phyloP scores from a whole-genome alignment of 331 rosid genomes.

The Rhamnella rubrinervis region DNA sequence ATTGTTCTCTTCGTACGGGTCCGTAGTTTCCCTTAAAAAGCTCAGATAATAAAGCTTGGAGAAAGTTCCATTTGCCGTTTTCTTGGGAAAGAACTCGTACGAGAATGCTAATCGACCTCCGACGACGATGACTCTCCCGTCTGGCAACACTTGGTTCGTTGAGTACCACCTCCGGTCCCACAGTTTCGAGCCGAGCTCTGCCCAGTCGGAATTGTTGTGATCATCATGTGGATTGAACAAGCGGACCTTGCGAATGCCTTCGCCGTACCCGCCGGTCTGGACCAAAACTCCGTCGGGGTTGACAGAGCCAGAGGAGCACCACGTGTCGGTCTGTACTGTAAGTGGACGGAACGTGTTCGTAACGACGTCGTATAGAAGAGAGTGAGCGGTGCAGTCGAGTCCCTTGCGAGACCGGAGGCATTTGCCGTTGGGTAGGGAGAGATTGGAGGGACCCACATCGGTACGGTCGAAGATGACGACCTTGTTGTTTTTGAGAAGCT shows the following conservation, averaged over 20 bases:
- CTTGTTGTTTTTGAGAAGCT: constrained; percentile 58
- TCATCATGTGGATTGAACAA: constrained; percentile 40
- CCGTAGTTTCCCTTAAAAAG: constrained; percentile 56
- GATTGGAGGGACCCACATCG: constrained; percentile 79
- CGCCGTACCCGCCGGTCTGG: constrained; percentile 73
- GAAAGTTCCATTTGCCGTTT: not conserved
- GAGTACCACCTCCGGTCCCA: constrained; percentile 58
- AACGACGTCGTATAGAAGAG: constrained; percentile 55
- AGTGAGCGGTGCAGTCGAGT: constrained; percentile 81
- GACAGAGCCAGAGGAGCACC: constrained; percentile 81
- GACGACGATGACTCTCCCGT: constrained; percentile 51
- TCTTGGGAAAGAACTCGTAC: constrained; percentile 74
- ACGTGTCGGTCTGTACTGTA: constrained; percentile 51
- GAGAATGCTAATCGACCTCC: constrained; percentile 54
- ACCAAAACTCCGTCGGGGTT: constrained; percentile 47
- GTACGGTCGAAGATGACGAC: constrained; percentile 75
- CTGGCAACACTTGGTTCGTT: constrained; percentile 61
- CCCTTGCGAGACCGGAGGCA: constrained; percentile 16
- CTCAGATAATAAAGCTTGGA: constrained; percentile 17
- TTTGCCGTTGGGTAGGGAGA: constrained; percentile 38
- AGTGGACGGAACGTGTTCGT: constrained; percentile 55
- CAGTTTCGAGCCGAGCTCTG: constrained; percentile 28
- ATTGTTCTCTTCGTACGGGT: constrained; percentile 64
- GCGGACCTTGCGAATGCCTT: constrained; percentile 52
- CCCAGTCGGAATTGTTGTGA: constrained; percentile 54